Percentiles rank a stretch among this genome's conserved stretches.
These are phyloP conservation scores for Coniochaeta ligniaria DNA, from an alignment of 2,329 filamentous ascomycete genomes.

Conservation along the genomic window DNA sequence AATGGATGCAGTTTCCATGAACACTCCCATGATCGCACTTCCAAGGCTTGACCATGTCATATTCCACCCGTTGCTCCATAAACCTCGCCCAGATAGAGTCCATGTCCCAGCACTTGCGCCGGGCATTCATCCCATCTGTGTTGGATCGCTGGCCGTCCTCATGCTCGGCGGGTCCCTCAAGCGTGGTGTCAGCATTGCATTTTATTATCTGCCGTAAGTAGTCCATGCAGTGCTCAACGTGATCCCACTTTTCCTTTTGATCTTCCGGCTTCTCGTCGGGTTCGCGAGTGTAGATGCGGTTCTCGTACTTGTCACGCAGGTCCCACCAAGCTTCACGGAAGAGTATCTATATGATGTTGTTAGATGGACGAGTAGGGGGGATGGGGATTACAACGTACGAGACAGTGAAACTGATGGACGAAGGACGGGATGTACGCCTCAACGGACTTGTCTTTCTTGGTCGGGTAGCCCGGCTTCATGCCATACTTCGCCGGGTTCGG, in stretches of 20 bases:
- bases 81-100: background rate
- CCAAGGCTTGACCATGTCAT: background rate
- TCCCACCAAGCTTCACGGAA: background rate
- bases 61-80: background rate
- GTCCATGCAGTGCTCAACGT: background rate
- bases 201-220: background rate
- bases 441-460: background rate
- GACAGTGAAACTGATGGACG: background rate
- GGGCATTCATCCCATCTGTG: background rate
- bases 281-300: background rate
- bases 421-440: background rate
- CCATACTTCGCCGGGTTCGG: background rate
- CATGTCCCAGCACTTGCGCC: background rate
- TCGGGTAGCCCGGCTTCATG: background rate
- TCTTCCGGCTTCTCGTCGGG: background rate
- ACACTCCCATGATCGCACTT: background rate
- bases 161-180: background rate
- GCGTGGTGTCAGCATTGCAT: background rate
- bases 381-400: background rate
- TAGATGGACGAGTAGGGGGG: background rate
- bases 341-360: background rate
- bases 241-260: background rate
- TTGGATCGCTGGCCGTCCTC: background rate
- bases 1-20: background rate
- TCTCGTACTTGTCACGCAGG: background rate